These are phyloP conservation scores for Trichophyton benhamiae DNA, from an alignment of 2,329 filamentous ascomycete species.

Conservation along the genomic window DNA sequence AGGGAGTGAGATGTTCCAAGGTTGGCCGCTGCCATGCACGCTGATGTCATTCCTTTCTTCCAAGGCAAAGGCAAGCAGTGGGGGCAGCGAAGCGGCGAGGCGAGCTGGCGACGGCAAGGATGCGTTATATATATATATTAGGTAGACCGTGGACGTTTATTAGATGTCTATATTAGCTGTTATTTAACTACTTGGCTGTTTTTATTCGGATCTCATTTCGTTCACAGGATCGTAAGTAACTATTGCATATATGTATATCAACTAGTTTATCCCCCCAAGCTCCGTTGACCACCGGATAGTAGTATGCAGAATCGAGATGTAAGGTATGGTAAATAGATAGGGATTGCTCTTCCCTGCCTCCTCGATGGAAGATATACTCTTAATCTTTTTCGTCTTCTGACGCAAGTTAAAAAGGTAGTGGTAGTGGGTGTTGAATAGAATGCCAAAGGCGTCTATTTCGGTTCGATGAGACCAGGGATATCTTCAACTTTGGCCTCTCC, in stretches of 20 bases:
- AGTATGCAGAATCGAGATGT: background rate
- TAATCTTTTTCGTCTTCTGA: background rate
- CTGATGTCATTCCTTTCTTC: background rate
- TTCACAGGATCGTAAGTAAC: background rate
- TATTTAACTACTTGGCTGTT: background rate
- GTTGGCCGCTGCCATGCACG: background rate
- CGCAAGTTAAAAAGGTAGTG: background rate
- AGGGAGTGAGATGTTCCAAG: background rate
- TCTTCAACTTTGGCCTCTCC: conserved; percentile 66
- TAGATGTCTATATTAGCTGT: background rate
- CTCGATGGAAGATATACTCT: background rate
- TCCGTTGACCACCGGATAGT: background rate
- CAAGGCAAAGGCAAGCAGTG: background rate
- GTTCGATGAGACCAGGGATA: conserved; percentile 57
- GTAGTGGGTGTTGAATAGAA: background rate
- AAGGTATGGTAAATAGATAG: background rate
- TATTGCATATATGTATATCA: background rate
- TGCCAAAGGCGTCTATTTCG: conserved; percentile 18
- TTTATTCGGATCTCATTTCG: background rate
- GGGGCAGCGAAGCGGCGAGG: background rate
- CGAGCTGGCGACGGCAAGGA: too few species aligned
- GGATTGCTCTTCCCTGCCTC: background rate
- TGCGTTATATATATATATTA: background rate
- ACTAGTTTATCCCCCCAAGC: background rate
- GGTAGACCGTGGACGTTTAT: background rate